Percentiles rank a stretch among this genome's conserved stretches.
Evolutionary conservation across 2,329 filamentous ascomycete species (phyloP).

Genomic region (Clonostachys byssicola): DNA sequence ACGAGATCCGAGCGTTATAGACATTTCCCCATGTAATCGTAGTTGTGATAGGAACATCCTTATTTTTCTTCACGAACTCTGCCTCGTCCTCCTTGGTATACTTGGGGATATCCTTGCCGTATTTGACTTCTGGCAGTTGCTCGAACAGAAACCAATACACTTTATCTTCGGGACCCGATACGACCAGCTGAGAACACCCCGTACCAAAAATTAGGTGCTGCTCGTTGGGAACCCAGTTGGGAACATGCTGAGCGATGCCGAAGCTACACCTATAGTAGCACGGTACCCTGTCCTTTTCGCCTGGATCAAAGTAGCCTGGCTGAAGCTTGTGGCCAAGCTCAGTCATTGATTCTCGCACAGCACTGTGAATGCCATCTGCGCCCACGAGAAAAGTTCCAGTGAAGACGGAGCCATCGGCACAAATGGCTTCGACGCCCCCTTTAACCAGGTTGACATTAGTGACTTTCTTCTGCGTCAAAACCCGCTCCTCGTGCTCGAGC

Average conservation of each 20-base stretch:
- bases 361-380: slow-evolving; percentile 32
- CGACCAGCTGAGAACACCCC: slow-evolving; percentile 15
- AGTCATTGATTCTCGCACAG: slow-evolving; percentile 19
- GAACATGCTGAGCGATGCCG: slow-evolving; percentile 24
- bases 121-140: slow-evolving; percentile 16
- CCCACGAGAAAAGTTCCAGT: slow-evolving; percentile 23
- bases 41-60: slow-evolving; percentile 11
- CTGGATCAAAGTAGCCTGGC: slow-evolving; percentile 7
- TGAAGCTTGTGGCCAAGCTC: slow-evolving; percentile 5
- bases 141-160: slow-evolving; percentile 30
- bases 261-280: slow-evolving; percentile 27
- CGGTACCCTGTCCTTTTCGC: slow-evolving; percentile 10
- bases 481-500: slow-evolving; percentile 17
- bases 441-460: slow-evolving; percentile 1
- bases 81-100: slow-evolving; percentile 24
- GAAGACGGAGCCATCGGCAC: slow-evolving; percentile 14
- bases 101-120: slow-evolving; percentile 20
- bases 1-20: slow-evolving; percentile 14
- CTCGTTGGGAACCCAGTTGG: slow-evolving; percentile 9
- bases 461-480: slow-evolving; percentile 2
- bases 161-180: slow-evolving; percentile 17
- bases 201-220: slow-evolving; percentile 11
- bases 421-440: not conserved
- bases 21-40: slow-evolving; percentile 19
- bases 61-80: slow-evolving; percentile 14